Percentiles rank a stretch among this genome's conserved stretches.
Conservation (phyloP, 495 filamentous ascomycete genomes). For the Mytilinidion resinicola region DNA sequence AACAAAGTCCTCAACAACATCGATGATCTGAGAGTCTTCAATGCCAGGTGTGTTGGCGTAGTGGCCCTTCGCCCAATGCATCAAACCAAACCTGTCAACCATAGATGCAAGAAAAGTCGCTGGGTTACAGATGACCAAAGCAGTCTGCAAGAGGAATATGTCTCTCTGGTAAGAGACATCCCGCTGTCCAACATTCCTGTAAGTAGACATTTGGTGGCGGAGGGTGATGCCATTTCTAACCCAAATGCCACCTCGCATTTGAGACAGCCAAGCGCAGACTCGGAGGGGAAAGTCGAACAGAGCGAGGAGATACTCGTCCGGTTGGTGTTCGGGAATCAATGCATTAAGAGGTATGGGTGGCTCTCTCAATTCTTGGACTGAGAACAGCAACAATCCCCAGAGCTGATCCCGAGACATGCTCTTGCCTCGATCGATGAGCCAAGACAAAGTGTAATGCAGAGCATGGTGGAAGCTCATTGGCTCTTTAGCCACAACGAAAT, state of each 20-base stretch:
- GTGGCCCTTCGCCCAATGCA: conserved; percentile 78
- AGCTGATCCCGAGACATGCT: conserved; percentile 61
- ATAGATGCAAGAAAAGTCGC: conserved; percentile 81
- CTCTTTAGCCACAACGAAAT: conserved; percentile 79
- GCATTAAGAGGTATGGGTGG: conserved; percentile 49
- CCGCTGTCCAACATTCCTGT: conserved; percentile 76
- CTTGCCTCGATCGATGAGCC: conserved; percentile 87
- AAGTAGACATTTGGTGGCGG: conserved; percentile 87
- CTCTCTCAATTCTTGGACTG: conserved; percentile 51
- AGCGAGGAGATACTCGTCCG: conserved; percentile 75
- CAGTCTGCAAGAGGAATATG: conserved; percentile 88
- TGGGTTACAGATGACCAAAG: conserved; percentile 79
- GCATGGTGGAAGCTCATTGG: conserved; percentile 97
- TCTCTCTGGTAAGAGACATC: conserved; percentile 92
- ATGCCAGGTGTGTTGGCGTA: conserved; percentile 59
- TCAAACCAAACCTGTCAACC: conserved; percentile 83
- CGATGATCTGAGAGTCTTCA: conserved; percentile 79
- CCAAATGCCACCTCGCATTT: conserved; percentile 98
- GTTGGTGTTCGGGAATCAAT: conserved; percentile 34
- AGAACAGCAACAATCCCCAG: conserved; percentile 57
- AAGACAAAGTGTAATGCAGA: conserved; percentile 93
- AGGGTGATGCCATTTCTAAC: conserved; percentile 95
- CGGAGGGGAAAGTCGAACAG: conserved; percentile 90
- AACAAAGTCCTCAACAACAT: conserved; percentile 92
- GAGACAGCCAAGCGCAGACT: conserved; percentile 91